phyloP scores from a whole-genome alignment of 1,284 basidiomycete genomes.

The Trametes versicolor region DNA sequence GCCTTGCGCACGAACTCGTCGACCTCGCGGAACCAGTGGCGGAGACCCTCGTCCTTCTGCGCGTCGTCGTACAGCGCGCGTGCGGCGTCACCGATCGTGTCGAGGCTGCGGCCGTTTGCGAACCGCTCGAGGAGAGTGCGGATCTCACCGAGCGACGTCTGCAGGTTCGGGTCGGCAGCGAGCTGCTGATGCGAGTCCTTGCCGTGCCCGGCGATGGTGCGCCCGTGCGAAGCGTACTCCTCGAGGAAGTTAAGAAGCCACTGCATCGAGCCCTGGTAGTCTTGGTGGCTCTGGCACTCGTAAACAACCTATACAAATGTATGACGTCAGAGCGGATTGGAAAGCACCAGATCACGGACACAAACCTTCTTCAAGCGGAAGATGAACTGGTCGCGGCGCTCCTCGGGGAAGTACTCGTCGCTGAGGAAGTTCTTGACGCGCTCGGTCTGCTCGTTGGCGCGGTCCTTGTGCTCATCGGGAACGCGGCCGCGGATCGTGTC shows the following conservation, averaged over 20 bases:
- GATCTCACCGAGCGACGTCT: slow-evolving; percentile 69
- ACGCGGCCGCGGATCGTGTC: slow-evolving; percentile 60
- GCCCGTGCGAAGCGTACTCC: slow-evolving; percentile 79
- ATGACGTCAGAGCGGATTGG: background rate
- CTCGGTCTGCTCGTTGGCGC: slow-evolving; percentile 60
- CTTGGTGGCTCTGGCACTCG: slow-evolving; percentile 92
- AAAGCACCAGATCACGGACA: background rate
- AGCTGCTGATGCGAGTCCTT: slow-evolving; percentile 48
- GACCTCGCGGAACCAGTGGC: slow-evolving; percentile 79
- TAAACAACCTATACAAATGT: slow-evolving; percentile 64
- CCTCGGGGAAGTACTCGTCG: slow-evolving; percentile 88
- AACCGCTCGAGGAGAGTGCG: slow-evolving; percentile 93
- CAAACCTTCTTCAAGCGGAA: slow-evolving; percentile 78
- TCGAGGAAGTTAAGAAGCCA: slow-evolving; percentile 80
- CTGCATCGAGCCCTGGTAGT: slow-evolving; percentile 85
- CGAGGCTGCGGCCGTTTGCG: slow-evolving; percentile 78
- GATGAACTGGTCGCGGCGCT: slow-evolving; percentile 86
- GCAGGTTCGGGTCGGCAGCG: slow-evolving; percentile 61
- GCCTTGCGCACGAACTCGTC: slow-evolving; percentile 69
- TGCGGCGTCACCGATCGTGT: slow-evolving; percentile 77
- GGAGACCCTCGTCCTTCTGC: slow-evolving; percentile 79
- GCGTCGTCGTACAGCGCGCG: slow-evolving; percentile 83
- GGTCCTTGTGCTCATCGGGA: slow-evolving; percentile 70
- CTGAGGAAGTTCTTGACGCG: slow-evolving; percentile 72
- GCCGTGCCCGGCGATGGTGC: slow-evolving; percentile 53